phyloP scores from a whole-genome alignment of 129 eudicot species.

The Gnaphalium uliginosum region DNA sequence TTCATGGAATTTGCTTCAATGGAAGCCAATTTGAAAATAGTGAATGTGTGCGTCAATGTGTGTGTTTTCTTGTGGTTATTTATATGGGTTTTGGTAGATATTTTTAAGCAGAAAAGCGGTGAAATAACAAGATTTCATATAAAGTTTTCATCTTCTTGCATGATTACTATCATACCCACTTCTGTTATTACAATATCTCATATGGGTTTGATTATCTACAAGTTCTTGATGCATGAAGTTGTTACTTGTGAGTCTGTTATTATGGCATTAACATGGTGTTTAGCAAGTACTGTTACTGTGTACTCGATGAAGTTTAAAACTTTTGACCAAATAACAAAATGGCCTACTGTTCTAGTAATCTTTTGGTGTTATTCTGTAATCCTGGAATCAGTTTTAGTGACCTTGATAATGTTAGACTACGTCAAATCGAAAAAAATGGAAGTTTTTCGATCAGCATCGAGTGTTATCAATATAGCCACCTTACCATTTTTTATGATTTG shows the following conservation, averaged over 20 bases:
- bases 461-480: slow-evolving; percentile 41
- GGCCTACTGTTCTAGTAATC: slow-evolving; percentile 56
- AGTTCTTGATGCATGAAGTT: slow-evolving; percentile 31
- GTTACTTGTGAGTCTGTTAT: slow-evolving; percentile 29
- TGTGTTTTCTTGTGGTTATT: slow-evolving; percentile 50
- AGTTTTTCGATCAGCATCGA: slow-evolving; percentile 31
- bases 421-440: slow-evolving; percentile 30
- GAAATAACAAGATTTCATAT: slow-evolving; percentile 4
- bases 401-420: slow-evolving; percentile 27
- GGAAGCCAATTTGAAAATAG: slow-evolving; percentile 39
- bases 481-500: slow-evolving; percentile 55
- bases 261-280: slow-evolving; percentile 53
- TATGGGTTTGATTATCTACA: slow-evolving; percentile 40
- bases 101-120: slow-evolving; percentile 35
- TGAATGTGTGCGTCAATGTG: slow-evolving; percentile 42
- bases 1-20: slow-evolving; percentile 48
- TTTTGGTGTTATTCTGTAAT: slow-evolving; percentile 62
- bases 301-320: slow-evolving; percentile 33
- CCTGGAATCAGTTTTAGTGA: slow-evolving; percentile 35
- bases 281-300: slow-evolving; percentile 42
- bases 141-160: slow-evolving; percentile 23
- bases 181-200: slow-evolving; percentile 41
- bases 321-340: slow-evolving; percentile 27
- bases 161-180: slow-evolving; percentile 39
- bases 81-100: slow-evolving; percentile 50